Evolutionary conservation across 2,329 filamentous ascomycete genomes (phyloP).

Genomic region (Trichoderma breve): DNA sequence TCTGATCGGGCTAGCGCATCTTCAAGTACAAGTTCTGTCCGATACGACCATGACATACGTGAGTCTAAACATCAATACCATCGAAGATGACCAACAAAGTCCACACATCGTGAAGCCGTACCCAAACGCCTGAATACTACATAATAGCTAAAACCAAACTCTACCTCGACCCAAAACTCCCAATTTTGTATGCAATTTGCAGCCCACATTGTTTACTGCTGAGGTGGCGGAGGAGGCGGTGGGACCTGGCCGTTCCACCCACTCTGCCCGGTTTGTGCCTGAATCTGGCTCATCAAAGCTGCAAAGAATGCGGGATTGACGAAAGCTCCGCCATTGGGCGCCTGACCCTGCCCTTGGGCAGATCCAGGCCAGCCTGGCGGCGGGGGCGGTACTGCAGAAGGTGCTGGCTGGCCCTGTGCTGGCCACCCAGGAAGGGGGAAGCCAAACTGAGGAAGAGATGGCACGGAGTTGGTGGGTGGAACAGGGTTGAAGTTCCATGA

Average conservation of each 20-base stretch:
- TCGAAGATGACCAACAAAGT: not conserved
- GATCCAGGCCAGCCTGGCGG: conserved; percentile 34
- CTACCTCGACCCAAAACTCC: not conserved
- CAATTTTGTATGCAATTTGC: not conserved
- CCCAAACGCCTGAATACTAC: not conserved
- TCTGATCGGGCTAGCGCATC: not conserved
- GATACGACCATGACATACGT: not conserved
- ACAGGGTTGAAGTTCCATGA: conserved; percentile 19
- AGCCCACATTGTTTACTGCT: not conserved
- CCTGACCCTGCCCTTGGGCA: conserved; percentile 32
- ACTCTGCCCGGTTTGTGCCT: conserved; percentile 29
- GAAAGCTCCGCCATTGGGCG: conserved; percentile 43
- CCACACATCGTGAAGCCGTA: not conserved
- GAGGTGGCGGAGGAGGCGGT: conserved; percentile 17
- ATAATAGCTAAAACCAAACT: too few relatives aligned
- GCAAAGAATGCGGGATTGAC: conserved; percentile 60
- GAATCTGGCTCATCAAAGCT: conserved; percentile 46
- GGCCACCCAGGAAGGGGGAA: conserved; percentile 47
- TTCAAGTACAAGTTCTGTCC: not conserved
- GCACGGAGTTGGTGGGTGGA: conserved; percentile 7
- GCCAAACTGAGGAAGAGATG: conserved; percentile 36
- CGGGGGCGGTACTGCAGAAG: conserved; percentile 36
- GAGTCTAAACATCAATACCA: not conserved
- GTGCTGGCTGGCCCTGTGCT: conserved; percentile 27
- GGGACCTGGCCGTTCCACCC: conserved; percentile 16